phyloP scores from a whole-genome alignment of 257 asterid species.

The Pogostemon cablin region DNA sequence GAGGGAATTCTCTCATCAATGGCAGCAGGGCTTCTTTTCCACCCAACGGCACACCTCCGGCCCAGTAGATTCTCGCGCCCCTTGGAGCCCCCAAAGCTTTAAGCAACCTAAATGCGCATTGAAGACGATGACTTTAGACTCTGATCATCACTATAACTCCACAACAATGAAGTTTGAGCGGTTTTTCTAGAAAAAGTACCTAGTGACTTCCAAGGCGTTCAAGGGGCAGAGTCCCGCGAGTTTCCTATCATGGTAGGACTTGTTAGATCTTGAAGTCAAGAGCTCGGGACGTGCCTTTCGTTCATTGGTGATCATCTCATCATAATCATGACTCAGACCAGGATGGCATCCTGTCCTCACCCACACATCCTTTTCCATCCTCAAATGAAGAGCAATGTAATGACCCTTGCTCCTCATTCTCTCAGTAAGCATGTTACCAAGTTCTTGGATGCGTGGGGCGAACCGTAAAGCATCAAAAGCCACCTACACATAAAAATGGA shows the following conservation, averaged over 20 bases:
- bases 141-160: neutral
- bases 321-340: conserved; percentile 64
- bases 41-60: conserved; percentile 85
- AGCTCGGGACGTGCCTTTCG: conserved; percentile 72
- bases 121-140: neutral
- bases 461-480: conserved; percentile 85
- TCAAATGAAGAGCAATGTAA: conserved; percentile 87
- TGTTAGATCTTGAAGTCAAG: conserved; percentile 82
- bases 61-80: conserved; percentile 75
- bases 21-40: conserved; percentile 76
- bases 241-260: conserved; percentile 81
- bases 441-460: conserved; percentile 65
- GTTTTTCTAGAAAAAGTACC: conserved; percentile 39
- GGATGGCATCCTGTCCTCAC: conserved; percentile 98
- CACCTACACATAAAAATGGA: conserved; percentile 51
- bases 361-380: conserved; percentile 99
- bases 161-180: neutral
- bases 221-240: conserved; percentile 91
- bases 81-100: conserved; percentile 82
- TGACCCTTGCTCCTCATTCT: conserved; percentile 94
- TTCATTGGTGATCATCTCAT: conserved; percentile 73
- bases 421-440: conserved; percentile 82
- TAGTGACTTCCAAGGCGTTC: conserved; percentile 77
- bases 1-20: conserved; percentile 54
- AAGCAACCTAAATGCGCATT: conserved; percentile 53